Evolutionary conservation across 2,329 filamentous ascomycete species (phyloP), one percentile per base, ranked within the genome.

Genomic region (Nemania sp.): DNA sequence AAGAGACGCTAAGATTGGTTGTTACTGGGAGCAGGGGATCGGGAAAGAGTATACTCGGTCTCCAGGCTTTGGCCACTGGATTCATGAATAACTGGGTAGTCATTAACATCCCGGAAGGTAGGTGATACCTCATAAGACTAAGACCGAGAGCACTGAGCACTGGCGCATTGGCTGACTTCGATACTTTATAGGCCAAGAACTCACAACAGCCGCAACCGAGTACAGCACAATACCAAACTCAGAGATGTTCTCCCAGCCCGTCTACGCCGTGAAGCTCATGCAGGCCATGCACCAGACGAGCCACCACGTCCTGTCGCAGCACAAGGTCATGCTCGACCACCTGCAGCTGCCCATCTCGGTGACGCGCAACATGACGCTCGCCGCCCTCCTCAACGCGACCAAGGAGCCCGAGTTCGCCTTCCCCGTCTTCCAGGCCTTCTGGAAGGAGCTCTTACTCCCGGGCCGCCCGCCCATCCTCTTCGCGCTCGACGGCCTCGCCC

Each of bases 41-140:
- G 15, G 96, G 96, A 41, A 99, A 98, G 87, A 97, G 92, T 78
- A 89, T 96, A 74, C 82, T 97, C 75, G 80, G 97, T 75, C 84
- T 97, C 53, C 94, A 98, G 82, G 92, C 92, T 45, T 89, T 97
- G 87, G 85, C 92, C 20, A 90, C 94, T 80, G 95, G 89, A 1
- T 90, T 95, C 72, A 79, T 94, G 76, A 93, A 93, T 79, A 87
- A 92, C 29, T 98, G 94, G 93, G 86, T 97, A 52, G 94, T 98
- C 54, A 86, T 99, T 66, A 91, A 93, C 76, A 86, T 98, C 59
- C 94, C 96, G 43, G 94, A 99, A 82, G 92, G 94, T 97, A 84
- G 75, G 85, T 11, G n/a, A 7, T 43, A 29, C 43, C 45, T 7
- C 29, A 41, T 32, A 11, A 3, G 13, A 3, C n/a, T 11, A 26